Evolutionary conservation across 768 basidiomycete species (phyloP), one percentile per base, ranked within the genome.

Genomic region (Lactifluus pinguis): DNA sequence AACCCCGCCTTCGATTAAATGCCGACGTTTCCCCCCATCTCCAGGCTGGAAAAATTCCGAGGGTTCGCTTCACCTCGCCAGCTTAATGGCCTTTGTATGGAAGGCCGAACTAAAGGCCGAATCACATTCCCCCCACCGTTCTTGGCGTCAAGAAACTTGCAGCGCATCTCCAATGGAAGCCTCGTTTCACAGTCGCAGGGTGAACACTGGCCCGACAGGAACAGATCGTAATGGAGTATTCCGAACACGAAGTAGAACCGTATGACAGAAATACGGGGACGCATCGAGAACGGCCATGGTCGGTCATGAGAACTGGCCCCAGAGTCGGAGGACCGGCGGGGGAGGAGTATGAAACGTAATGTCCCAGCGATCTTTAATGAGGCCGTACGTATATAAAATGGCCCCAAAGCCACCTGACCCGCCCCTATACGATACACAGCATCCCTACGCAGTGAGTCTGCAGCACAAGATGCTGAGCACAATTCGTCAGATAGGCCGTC

Each of bases 161-260:
- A 51, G 8, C 59, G n/a, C 19, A 42, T 39, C 36, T 41, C 29
- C 30, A 29, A 58, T 50, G 21, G 38, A 55, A 42, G 13, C 9
- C 30, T 4, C 14, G 15, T 36, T 55, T 9, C 32, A 25, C 13
- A 34, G 34, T 32, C 55, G 45, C 50, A 44, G 38, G 36, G 38
- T 41, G 29, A 52, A 45, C 49, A 17, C 44, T 29, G 42, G 39
- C 49, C 56, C 39, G 29, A 49, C 53, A 49, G 39, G 30, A 36
- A 47, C 45, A 29, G 34, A 51, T 47, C 42, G 50, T 55, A 54
- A 41, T 34, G 60, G 39, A 32, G 55, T 19, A 49, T 52, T 29
- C 55, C 55, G 60, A 61, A 57, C 49, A 47, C 29, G 44, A 56
- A 61, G 55, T 19, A 51, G 41, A 30, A 44, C 44, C 38, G 47